phyloP scores from a whole-genome alignment of 257 asterid species.

The Solanum neorickii region DNA sequence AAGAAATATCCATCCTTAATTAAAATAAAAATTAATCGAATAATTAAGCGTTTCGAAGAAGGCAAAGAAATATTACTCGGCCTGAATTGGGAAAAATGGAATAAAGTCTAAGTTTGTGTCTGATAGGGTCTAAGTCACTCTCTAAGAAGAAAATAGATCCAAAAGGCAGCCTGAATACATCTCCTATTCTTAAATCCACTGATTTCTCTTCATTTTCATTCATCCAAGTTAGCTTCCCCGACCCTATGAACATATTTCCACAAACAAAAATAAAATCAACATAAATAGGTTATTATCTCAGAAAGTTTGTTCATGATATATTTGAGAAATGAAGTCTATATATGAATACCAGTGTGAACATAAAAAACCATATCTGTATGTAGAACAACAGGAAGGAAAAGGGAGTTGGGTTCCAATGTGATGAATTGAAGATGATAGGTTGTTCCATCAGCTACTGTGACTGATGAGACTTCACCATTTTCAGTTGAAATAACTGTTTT shows the following conservation, averaged over 20 bases:
- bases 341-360: constrained; percentile 57
- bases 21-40: too few relatives aligned
- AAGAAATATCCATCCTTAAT: neutral
- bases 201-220: constrained; percentile 31
- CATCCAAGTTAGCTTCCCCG: constrained; percentile 59
- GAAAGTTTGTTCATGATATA: too few relatives aligned
- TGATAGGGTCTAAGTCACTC: constrained; percentile 45
- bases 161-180: constrained; percentile 36
- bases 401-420: constrained; percentile 71
- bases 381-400: constrained; percentile 64
- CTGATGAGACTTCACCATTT: constrained; percentile 57
- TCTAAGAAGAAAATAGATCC: constrained; percentile 63
- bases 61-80: constrained; percentile 9
- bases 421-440: constrained; percentile 58
- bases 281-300: neutral
- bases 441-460: constrained; percentile 18
- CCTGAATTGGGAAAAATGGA: constrained; percentile 49
- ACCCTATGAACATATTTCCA: constrained; percentile 24
- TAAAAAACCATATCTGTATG: constrained; percentile 78
- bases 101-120: constrained; percentile 51
- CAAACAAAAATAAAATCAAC: neutral
- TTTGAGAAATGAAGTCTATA: neutral
- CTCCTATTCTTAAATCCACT: constrained; percentile 38
- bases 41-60: neutral
- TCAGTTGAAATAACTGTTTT: constrained; percentile 28